phyloP scores from a whole-genome alignment of 2,329 filamentous ascomycete species.

The Ophiognomonia clavigignenti-juglandacearum region DNA sequence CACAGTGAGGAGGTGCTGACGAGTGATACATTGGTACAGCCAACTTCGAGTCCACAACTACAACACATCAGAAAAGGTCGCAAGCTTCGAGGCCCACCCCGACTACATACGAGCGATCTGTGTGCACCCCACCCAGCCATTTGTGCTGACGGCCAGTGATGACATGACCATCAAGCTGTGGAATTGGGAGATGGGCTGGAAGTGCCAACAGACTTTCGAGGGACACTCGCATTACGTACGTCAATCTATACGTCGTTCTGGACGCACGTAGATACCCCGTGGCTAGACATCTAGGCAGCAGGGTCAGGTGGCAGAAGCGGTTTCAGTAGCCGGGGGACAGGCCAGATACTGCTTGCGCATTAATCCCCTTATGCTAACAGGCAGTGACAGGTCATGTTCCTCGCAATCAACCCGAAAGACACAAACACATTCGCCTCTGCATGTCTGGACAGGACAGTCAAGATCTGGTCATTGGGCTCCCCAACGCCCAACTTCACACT shows the following conservation, averaged over 20 bases:
- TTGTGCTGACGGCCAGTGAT: conserved; percentile 93
- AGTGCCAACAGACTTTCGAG: conserved; percentile 70
- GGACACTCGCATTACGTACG: conserved; percentile 79
- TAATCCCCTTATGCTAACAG: too few species aligned
- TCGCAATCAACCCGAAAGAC: conserved; percentile 96
- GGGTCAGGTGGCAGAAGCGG: too few species aligned
- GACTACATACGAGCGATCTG: conserved; percentile 98
- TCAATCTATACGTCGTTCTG: neutral
- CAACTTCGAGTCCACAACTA: conserved; percentile 91
- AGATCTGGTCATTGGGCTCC: conserved; percentile 95
- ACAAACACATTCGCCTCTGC: conserved; percentile 89
- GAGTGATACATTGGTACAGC: conserved; percentile 63
- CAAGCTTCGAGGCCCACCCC: conserved; percentile 92
- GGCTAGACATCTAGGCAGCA: too few species aligned
- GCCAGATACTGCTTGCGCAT: too few species aligned
- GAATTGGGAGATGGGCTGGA: conserved; percentile 99
- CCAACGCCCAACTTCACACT: conserved; percentile 94
- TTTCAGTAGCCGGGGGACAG: too few species aligned
- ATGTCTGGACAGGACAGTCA: conserved; percentile 92
- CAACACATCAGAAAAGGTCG: conserved; percentile 98
- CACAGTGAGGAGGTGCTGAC: neutral
- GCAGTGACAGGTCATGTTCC: conserved; percentile 66
- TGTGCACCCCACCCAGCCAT: conserved; percentile 92
- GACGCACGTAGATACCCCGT: neutral
- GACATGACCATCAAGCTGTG: conserved; percentile 98